Evolutionary conservation across 2,329 filamentous ascomycete genomes (phyloP), one percentile per base, ranked within the genome.

Genomic region (Raffaelea arxii): DNA sequence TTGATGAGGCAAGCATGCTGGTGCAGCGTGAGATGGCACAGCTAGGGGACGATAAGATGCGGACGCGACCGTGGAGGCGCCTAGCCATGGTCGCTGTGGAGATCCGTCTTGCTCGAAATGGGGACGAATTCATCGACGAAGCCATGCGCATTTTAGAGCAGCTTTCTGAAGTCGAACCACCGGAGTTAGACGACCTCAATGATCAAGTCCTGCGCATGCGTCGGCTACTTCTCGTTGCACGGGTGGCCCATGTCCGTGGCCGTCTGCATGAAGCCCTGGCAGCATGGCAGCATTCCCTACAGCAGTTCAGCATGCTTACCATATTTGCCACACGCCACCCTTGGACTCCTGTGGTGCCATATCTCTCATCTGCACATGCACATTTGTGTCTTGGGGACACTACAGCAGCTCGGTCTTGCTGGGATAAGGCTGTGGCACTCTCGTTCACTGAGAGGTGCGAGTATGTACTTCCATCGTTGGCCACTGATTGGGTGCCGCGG

Each of bases 181-280:
- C 49, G 0, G 53, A 55, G 16, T 38, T 59, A 5, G 56, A 63
- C 16, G 58, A 63, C 6, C 43, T 63, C 0, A 56, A 62, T 14
- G 60, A 64, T 3, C 58, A 63, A 36, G 53, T 61, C 4, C 49
- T 64, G 0, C 56, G 58, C 2, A 61, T 64, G 46, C 59, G 62
- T 1, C 51, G 56, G 0, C 10, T 62, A 0, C 48, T 64, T 16
- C 49, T 56, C 4, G 48, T 43, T 2, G 59, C 62, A 1, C 58
- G 62, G 0, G 50, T 55, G 0, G 44, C 50, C 0, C 60, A 63
- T 16, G 46, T 54, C 5, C 41, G 47, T 1, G 32, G 48, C 0
- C 39, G 46, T 0, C 55, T 49, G 6, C 38, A 41, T 1, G 45
- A 54, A 6, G 59, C 58, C 0, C 21, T 62, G 0, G 25, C 41